These are phyloP conservation scores for Geosmithia morbida DNA, from an alignment of 2,329 filamentous ascomycete genomes.

Conservation along the genomic window DNA sequence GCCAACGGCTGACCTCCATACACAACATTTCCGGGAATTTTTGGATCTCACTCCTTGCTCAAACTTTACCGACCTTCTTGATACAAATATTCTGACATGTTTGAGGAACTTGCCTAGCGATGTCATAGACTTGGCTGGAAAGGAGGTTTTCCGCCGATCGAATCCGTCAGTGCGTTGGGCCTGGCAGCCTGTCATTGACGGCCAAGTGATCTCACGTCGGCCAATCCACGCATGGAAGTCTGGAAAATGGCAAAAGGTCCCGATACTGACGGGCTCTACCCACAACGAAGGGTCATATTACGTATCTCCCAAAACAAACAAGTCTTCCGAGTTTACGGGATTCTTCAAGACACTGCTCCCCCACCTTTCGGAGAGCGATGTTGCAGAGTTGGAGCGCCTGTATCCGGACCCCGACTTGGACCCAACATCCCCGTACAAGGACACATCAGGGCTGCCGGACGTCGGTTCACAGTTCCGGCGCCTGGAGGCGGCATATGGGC, in stretches of 20 bases:
- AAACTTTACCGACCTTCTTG: slow-evolving; percentile 9
- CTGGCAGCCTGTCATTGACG: slow-evolving; percentile 16
- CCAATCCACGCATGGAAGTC: slow-evolving; percentile 16
- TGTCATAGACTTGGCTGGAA: slow-evolving; percentile 11
- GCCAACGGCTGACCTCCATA: slow-evolving; percentile 10
- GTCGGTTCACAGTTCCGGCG: slow-evolving; percentile 29
- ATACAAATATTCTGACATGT: slow-evolving; percentile 11
- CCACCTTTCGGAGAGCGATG: slow-evolving; percentile 14
- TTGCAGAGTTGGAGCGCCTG: slow-evolving; percentile 13
- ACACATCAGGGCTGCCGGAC: slow-evolving; percentile 14
- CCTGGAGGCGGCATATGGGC: slow-evolving; percentile 25
- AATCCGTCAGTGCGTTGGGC: slow-evolving; percentile 15
- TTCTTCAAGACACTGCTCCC: slow-evolving; percentile 14
- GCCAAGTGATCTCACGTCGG: slow-evolving; percentile 12
- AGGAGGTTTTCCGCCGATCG: slow-evolving; percentile 12
- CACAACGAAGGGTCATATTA: slow-evolving; percentile 16
- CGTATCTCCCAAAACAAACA: slow-evolving; percentile 7
- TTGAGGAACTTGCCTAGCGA: slow-evolving; percentile 10
- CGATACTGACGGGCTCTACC: slow-evolving; percentile 13
- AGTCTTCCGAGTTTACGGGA: slow-evolving; percentile 8
- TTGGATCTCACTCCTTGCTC: slow-evolving; percentile 13
- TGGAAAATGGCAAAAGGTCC: slow-evolving; percentile 15
- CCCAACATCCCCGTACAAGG: slow-evolving; percentile 15
- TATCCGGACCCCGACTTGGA: slow-evolving; percentile 20
- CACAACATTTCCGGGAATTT: slow-evolving; percentile 13